Evolutionary conservation across 1,139 yeast species (phyloP), one percentile per base, ranked within the genome.

Genomic region (Pneumocystis murina): DNA sequence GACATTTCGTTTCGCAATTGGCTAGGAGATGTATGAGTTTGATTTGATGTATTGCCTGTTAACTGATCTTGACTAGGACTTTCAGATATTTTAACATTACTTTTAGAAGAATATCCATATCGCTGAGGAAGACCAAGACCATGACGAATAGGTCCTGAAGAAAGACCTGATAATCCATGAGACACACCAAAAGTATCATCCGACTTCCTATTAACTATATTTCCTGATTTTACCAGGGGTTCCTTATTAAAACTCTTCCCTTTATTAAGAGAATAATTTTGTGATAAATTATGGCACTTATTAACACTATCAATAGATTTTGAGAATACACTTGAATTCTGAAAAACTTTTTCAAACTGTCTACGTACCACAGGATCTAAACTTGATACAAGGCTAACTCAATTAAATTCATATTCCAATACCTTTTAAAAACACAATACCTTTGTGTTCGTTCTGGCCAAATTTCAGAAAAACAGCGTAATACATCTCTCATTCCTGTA

Each of bases 401-500:
- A 43, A 43, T 20, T 43, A 5, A 20, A 57, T 24, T 5, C 48
- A 73, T 75, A 7, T 71, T 71, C 48, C 80, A 70, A 7, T 81
- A 68, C 14, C 73, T 28, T 39, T 3, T 4, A 16, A 59, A 55
- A 65, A 64, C 16, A 43, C 54, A 43, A 17, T 62, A 64, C 66
- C 36, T 75, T 0, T 77, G 79, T 6, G 76, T 76, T 0, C 68
- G 68, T 12, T 71, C 70, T 0, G 84, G 82, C 75, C 80, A 82
- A 1, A 76, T 69, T 58, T 78, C 77, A 68, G 80, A 79, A 66
- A 82, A 81, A 28, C 82, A 77, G 96, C 96, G 90, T 70, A 81
- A 91, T 0, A 90, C 79, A 10, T 78, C 77, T 71, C 96, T 81
- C 75, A 87, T 87, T 0, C 83, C 78, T 69, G 84, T 95, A 67